A percentile compares a stretch with the other conserved stretches of the same genome.
These are phyloP conservation scores for Avena atlantica DNA, from an alignment of 176 grass and related monocot genomes.

Conservation along the genomic window DNA sequence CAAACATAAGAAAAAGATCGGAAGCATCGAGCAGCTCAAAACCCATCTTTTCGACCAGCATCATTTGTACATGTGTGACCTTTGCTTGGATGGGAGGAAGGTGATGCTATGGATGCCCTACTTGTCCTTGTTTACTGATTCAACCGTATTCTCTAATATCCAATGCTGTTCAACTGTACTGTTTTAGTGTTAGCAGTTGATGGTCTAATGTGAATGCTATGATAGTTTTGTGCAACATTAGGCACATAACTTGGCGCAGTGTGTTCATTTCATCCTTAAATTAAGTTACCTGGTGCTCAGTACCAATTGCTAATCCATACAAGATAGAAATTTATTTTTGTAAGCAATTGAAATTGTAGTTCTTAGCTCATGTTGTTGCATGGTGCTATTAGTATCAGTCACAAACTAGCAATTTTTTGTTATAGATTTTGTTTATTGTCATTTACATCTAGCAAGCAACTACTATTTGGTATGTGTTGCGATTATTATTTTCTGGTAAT, in stretches of 20 bases:
- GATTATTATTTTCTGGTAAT: neutral
- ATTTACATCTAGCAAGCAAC: slow-evolving; percentile 9
- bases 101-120: slow-evolving; percentile 39
- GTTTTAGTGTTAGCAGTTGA: neutral
- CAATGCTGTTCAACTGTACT: slow-evolving; percentile 5
- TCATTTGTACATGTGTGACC: slow-evolving; percentile 69
- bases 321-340: neutral
- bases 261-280: neutral
- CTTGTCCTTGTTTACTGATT: slow-evolving; percentile 1
- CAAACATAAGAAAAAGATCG: slow-evolving; percentile 58
- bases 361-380: neutral
- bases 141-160: neutral
- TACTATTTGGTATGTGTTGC: neutral
- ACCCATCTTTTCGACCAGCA: slow-evolving; percentile 69
- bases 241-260: neutral
- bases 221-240: neutral
- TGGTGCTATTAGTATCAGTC: slow-evolving; percentile 27
- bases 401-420: neutral
- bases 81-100: slow-evolving; percentile 84
- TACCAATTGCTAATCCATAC: neutral
- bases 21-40: slow-evolving; percentile 76
- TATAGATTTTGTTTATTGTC: slow-evolving; percentile 8
- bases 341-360: neutral
- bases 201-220: neutral
- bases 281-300: neutral